These are phyloP conservation scores for Carex arenaria DNA, from an alignment of 202 grass and related monocot species.

Conservation along the genomic window DNA sequence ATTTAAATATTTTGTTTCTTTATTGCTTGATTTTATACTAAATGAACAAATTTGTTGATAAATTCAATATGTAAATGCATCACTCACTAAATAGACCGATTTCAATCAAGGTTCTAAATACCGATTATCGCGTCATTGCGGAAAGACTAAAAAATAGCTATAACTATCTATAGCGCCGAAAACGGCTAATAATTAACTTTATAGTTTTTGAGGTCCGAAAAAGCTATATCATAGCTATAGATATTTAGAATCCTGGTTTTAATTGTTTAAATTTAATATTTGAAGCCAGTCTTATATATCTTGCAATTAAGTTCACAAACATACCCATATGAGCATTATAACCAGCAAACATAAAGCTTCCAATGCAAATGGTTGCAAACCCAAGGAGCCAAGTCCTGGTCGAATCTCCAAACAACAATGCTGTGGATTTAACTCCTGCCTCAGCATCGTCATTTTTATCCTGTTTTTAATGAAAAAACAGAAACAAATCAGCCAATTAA, in stretches of 20 bases:
- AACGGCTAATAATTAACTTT: no score
- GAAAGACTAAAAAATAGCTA: no score
- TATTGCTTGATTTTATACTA: no score
- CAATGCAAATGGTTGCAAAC: constrained; percentile 32
- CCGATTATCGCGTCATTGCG: no score
- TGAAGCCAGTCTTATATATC: not conserved
- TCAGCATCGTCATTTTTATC: constrained; percentile 36
- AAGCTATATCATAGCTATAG: no score
- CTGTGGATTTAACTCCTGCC: constrained; percentile 49
- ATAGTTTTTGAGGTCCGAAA: no score
- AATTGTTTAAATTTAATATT: not conserved
- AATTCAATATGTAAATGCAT: no score
- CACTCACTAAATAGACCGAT: not conserved
- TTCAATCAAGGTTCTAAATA: not conserved
- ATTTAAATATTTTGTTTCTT: no score
- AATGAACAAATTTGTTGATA: no score
- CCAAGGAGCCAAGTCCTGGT: constrained; percentile 35
- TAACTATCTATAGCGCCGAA: no score
- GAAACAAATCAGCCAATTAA: not conserved
- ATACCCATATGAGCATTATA: constrained; percentile 44
- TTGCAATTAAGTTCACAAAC: not conserved
- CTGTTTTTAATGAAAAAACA: constrained; percentile 9
- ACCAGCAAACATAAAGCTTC: constrained; percentile 25
- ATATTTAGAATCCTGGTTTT: no score
- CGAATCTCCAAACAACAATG: constrained; percentile 30